A percentile compares a stretch with the other conserved stretches of the same genome.
Conservation (phyloP, 495 filamentous ascomycete species). For the Xylaria intraflava region DNA sequence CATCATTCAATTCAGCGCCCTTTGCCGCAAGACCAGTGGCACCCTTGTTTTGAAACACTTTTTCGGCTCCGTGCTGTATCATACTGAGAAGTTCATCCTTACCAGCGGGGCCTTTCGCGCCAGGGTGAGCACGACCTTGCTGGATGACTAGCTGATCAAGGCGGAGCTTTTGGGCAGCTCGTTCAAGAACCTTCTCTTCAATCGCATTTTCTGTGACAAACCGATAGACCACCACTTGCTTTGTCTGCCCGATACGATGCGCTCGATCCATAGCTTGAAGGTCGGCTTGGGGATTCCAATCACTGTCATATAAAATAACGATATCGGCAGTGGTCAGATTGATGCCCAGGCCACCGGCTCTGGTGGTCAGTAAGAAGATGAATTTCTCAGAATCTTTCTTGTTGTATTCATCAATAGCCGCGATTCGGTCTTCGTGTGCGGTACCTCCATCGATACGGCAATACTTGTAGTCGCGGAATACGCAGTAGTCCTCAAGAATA, state of each 20-base stretch:
- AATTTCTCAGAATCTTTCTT: slow-evolving; percentile 93
- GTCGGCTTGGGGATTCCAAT: slow-evolving; percentile 99
- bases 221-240: slow-evolving; percentile 92
- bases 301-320: slow-evolving; percentile 96
- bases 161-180: slow-evolving; percentile 93
- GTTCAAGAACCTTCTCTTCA: slow-evolving; percentile 96
- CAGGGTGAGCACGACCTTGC: slow-evolving; percentile 91
- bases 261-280: slow-evolving; percentile 98
- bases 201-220: slow-evolving; percentile 98
- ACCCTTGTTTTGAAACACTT: slow-evolving; percentile 70
- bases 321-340: slow-evolving; percentile 95
- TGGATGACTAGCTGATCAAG: slow-evolving; percentile 99
- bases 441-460: slow-evolving; percentile 97
- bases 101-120: slow-evolving; percentile 74
- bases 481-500: slow-evolving; percentile 97
- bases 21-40: slow-evolving; percentile 53
- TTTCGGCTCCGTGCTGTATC: slow-evolving; percentile 98
- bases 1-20: slow-evolving; percentile 63
- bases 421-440: slow-evolving; percentile 95
- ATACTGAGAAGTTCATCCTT: slow-evolving; percentile 95
- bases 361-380: slow-evolving; percentile 92
- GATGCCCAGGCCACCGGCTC: slow-evolving; percentile 96
- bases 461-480: slow-evolving; percentile 90
- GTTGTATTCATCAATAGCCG: slow-evolving; percentile 98
- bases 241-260: slow-evolving; percentile 97